phyloP scores from a whole-genome alignment of 495 filamentous ascomycete genomes.

The Podospora comata region DNA sequence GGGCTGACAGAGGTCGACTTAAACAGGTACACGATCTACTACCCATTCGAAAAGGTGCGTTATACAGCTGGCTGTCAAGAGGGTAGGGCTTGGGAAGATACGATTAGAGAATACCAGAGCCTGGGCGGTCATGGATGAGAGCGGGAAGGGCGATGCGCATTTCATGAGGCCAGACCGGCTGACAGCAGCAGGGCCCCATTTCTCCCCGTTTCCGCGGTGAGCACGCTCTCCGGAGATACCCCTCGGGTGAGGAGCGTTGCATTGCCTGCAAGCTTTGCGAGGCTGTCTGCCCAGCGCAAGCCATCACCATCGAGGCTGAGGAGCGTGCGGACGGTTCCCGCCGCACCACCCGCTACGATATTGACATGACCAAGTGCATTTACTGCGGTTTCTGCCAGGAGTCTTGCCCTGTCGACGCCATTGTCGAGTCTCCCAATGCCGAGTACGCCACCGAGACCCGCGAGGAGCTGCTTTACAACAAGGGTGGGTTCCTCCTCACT shows the following conservation, averaged over 20 bases:
- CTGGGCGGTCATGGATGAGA: background rate
- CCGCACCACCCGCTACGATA: conserved; percentile 95
- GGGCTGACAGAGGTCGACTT: conserved; percentile 10
- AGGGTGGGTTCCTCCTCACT: conserved; percentile 54
- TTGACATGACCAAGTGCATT: conserved; percentile 99
- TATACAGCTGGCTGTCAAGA: background rate
- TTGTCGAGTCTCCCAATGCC: conserved; percentile 94
- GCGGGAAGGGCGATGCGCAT: background rate
- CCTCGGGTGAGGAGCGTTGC: conserved; percentile 95
- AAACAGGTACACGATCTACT: conserved; percentile 92
- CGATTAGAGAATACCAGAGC: background rate
- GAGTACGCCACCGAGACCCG: conserved; percentile 97
- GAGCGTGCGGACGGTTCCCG: conserved; percentile 93
- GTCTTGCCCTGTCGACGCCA: conserved; percentile 96
- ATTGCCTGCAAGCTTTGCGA: conserved; percentile 99
- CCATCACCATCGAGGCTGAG: conserved; percentile 98
- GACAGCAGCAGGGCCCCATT: conserved; percentile 69
- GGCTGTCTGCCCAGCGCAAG: conserved; percentile 92
- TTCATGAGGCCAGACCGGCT: background rate
- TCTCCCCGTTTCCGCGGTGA: conserved; percentile 97
- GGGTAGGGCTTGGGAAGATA: background rate
- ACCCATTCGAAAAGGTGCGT: conserved; percentile 90
- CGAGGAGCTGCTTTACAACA: conserved; percentile 97
- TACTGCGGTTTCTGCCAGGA: conserved; percentile 99
- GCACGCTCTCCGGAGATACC: conserved; percentile 91